Percentiles rank a stretch among this genome's conserved stretches.
phyloP scores from a whole-genome alignment of 345 rosid species.

The Crucihimalaya himalaica region DNA sequence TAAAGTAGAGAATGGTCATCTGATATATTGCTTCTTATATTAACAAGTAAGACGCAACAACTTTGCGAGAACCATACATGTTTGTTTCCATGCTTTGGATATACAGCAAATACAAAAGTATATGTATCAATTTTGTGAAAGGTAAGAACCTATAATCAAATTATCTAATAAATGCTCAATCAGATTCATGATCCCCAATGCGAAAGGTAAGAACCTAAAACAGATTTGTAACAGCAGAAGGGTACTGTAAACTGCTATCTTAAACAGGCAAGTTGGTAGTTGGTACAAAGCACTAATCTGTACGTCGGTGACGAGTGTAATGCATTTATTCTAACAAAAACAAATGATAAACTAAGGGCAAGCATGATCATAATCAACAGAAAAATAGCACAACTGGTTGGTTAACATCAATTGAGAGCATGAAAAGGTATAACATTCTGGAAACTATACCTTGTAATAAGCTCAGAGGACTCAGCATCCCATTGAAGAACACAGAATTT shows the following conservation, averaged over 20 bases:
- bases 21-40: neutral
- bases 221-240: neutral
- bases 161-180: neutral
- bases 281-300: neutral
- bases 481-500: conserved; percentile 98
- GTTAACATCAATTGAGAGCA: conserved; percentile 2
- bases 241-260: neutral
- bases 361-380: neutral
- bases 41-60: conserved; percentile 12
- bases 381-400: conserved; percentile 14
- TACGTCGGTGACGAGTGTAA: neutral
- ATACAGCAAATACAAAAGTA: neutral
- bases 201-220: neutral
- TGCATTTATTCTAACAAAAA: neutral
- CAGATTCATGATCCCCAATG: conserved; percentile 1
- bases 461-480: conserved; percentile 90
- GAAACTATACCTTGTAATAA: conserved; percentile 69
- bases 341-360: neutral
- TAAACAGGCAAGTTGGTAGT: neutral
- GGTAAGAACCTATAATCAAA: neutral
- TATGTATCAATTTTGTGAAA: neutral
- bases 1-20: conserved; percentile 1
- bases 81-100: neutral
- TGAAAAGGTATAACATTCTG: neutral
- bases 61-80: neutral